Evolutionary conservation across 2,329 filamentous ascomycete species (phyloP), one percentile per base, ranked within the genome.

Genomic region (Elsinoe arachidis): DNA sequence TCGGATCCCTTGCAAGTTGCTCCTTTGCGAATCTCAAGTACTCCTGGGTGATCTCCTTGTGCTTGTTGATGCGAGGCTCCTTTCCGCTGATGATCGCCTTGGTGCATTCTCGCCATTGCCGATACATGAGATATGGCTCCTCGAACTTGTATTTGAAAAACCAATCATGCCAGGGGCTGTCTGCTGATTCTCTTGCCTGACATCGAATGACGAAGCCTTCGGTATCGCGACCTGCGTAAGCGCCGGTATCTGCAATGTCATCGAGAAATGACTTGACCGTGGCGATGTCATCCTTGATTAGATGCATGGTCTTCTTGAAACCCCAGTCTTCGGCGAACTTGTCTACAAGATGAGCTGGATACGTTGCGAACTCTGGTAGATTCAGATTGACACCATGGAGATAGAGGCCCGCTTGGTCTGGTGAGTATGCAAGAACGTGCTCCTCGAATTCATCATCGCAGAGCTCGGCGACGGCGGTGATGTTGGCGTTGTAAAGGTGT

Each of bases 101-200:
- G 41, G 93, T 99, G 69, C 88, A 95, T 74, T 99, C 93, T 61
- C 93, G 85, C 93, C 93, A 99, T 74, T 99, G 93, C 21, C 93
- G 85, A 73, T 97, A 99, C 90, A 99, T 95, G 60, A 99, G 76
- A 69, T 99, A 99, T 0, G 93, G 93, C 74, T 99, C 93, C 68
- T 99, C 93, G 60, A 99, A 99, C 75, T 99, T 99, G 81, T 91
- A 99, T 73, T 99, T 99, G 84, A 99, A 99, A 73, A 99, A 99
- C 93, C 93, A 99, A 70, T 99, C 91, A n/a, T 81, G 75, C 69
- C 85, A 93, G 0, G 81, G 80, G 1, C 70, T 71, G 12, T 70
- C 68, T 1, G 72, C 74, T 0, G 76, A 75, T 26, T 83, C 72
- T 68, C 77, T 76, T 77, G 84, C 74, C 83, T 88, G 80, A 61